phyloP scores from a whole-genome alignment of 805 yeast genomes.

The Saccharomycopsis javanensis region DNA sequence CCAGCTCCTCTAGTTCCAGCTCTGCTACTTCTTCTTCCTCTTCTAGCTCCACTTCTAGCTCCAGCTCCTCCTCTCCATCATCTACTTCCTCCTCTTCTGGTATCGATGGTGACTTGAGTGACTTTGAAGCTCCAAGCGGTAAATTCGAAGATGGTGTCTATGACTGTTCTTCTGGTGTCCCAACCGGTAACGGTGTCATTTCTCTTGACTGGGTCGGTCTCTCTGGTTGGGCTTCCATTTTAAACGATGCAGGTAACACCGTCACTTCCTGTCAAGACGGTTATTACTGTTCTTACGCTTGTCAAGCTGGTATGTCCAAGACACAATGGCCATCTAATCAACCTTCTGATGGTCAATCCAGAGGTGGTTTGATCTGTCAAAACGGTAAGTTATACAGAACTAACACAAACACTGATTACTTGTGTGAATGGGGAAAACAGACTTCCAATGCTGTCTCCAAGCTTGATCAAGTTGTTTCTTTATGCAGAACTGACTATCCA shows the following conservation, averaged over 20 bases:
- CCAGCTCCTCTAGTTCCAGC: slow-evolving; percentile 63
- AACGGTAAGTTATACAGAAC: slow-evolving; percentile 77
- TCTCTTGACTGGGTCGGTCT: slow-evolving; percentile 59
- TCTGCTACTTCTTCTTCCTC: slow-evolving; percentile 26
- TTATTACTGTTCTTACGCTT: slow-evolving; percentile 92
- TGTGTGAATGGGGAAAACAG: slow-evolving; percentile 82
- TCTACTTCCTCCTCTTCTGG: slow-evolving; percentile 29
- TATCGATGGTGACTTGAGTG: slow-evolving; percentile 43
- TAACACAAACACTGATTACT: slow-evolving; percentile 51
- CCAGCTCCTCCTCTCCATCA: slow-evolving; percentile 12
- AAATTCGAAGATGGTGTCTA: slow-evolving; percentile 62
- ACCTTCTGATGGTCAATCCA: slow-evolving; percentile 81
- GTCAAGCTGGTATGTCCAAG: slow-evolving; percentile 98
- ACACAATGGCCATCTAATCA: slow-evolving; percentile 93
- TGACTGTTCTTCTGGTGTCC: slow-evolving; percentile 54
- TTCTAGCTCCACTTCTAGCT: slow-evolving; percentile 28
- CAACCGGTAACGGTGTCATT: slow-evolving; percentile 76
- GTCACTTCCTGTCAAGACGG: slow-evolving; percentile 79
- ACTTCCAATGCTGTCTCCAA: slow-evolving; percentile 62
- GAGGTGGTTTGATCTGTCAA: slow-evolving; percentile 88
- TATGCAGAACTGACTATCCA: slow-evolving; percentile 98
- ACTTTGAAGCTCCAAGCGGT: slow-evolving; percentile 38
- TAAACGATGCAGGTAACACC: slow-evolving; percentile 47
- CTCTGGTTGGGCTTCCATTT: slow-evolving; percentile 77
- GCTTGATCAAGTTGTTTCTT: slow-evolving; percentile 58